Percentiles rank a stretch among this genome's conserved stretches.
Conservation (phyloP, 345 rosid genomes). For the Erodium maritimum region DNA sequence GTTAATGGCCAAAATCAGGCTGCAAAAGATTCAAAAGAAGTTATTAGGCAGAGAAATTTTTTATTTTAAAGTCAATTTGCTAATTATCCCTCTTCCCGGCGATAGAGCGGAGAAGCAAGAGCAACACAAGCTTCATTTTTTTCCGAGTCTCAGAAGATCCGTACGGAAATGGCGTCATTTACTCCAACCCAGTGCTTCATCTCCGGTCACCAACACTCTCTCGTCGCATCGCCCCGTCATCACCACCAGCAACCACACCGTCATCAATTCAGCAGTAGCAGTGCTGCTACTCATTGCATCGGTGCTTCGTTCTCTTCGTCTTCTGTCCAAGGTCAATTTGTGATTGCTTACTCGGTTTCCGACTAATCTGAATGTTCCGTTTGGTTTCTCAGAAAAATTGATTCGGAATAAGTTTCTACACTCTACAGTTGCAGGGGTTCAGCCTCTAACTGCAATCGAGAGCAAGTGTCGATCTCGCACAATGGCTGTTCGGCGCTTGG, state of each 20-base stretch:
- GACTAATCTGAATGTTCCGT: background rate
- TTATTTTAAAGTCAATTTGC: no score
- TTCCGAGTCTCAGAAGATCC: background rate
- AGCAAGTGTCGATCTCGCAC: conserved; percentile 23
- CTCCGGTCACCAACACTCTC: background rate
- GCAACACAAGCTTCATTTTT: background rate
- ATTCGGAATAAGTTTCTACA: background rate
- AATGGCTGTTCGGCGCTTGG: conserved; percentile 53
- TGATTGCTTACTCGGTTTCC: background rate
- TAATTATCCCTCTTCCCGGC: no score
- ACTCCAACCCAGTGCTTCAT: background rate
- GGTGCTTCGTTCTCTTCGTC: conserved; percentile 28
- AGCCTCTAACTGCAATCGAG: conserved; percentile 15
- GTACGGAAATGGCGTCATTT: conserved; percentile 2
- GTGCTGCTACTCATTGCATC: conserved; percentile 2
- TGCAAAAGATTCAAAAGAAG: no score
- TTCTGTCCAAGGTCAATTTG: conserved; percentile 19
- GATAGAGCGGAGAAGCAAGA: background rate
- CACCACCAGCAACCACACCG: background rate
- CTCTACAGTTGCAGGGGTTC: conserved; percentile 15
- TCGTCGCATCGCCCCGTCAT: background rate
- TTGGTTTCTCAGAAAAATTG: background rate
- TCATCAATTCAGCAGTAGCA: background rate
- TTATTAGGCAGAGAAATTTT: no score
- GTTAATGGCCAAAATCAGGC: no score